Percentiles rank a stretch among this genome's conserved stretches.
phyloP scores from a whole-genome alignment of 768 basidiomycete genomes.

The Imleria badia region DNA sequence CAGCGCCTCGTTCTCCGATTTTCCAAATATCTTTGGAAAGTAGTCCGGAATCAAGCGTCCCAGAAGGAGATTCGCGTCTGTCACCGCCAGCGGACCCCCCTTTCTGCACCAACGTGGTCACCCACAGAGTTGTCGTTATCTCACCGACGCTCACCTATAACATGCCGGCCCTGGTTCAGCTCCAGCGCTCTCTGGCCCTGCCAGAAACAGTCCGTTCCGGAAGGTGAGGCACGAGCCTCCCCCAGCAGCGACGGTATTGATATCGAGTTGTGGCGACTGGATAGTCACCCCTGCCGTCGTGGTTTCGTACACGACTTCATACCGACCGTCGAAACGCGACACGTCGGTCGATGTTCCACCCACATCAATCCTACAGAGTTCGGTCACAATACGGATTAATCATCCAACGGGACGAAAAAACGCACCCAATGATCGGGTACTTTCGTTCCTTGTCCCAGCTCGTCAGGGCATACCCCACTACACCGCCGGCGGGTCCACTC shows the following conservation, averaged over 20 bases:
- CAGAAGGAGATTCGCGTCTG: conserved; percentile 89
- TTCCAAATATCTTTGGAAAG: conserved; percentile 95
- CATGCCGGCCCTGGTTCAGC: conserved; percentile 93
- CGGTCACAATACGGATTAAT: background rate
- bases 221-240: conserved; percentile 90
- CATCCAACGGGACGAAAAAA: conserved; percentile 7
- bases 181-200: conserved; percentile 91
- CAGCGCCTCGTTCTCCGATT: conserved; percentile 80
- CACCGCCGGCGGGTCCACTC: conserved; percentile 92
- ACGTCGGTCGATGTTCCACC: conserved; percentile 97
- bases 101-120: conserved; percentile 49
- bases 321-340: conserved; percentile 86
- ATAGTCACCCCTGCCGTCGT: conserved; percentile 94
- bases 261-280: conserved; percentile 90
- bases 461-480: conserved; percentile 88
- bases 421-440: conserved; percentile 82
- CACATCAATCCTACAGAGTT: conserved; percentile 67
- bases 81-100: conserved; percentile 88
- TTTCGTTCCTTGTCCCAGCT: conserved; percentile 79
- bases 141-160: conserved; percentile 57
- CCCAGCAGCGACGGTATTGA: conserved; percentile 95
- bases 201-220: conserved; percentile 85
- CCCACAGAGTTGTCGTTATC: background rate
- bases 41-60: conserved; percentile 87
- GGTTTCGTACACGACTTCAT: conserved; percentile 93